Percentiles rank a stretch among this genome's conserved stretches.
Conservation (phyloP, 2,329 filamentous ascomycete species). For the Colletotrichum sp. region DNA sequence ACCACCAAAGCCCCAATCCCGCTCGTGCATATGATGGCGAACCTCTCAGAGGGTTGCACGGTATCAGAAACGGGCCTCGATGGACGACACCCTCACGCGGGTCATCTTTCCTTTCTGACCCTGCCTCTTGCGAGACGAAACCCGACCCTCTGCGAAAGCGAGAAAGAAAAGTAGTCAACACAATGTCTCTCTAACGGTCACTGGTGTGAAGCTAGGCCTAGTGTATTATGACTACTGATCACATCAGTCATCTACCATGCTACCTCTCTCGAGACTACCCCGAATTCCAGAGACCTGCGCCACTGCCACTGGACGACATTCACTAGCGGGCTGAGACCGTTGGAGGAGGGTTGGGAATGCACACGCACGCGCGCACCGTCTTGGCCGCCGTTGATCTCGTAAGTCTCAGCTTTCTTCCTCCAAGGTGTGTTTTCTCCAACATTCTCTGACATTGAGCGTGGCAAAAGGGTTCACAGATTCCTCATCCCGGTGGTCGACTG, state of each 20-base stretch:
- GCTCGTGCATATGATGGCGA: not conserved
- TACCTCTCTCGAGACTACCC: not conserved
- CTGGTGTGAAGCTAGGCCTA: constrained; percentile 5
- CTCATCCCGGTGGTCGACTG: not conserved
- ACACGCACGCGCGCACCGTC: not conserved
- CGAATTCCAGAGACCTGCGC: not conserved
- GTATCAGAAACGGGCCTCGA: not conserved
- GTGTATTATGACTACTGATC: not conserved
- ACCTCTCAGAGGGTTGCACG: not conserved
- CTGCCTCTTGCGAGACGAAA: not conserved
- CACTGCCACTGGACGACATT: constrained; percentile 1
- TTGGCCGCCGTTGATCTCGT: constrained; percentile 5
- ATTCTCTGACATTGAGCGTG: not conserved
- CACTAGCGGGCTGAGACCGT: not conserved
- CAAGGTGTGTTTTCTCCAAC: constrained; percentile 14
- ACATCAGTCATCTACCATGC: not conserved
- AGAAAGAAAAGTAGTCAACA: not conserved
- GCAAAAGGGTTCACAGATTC: not conserved
- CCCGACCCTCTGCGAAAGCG: not conserved
- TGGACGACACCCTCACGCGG: not conserved
- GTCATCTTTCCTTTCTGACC: not conserved
- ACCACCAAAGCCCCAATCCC: not conserved
- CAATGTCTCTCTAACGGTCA: not conserved
- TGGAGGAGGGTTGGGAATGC: constrained; percentile 2
- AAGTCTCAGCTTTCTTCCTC: constrained; percentile 13